These are phyloP conservation scores for Flueggea neowawraea DNA, from an alignment of 441 rosid genomes.

Conservation along the genomic window DNA sequence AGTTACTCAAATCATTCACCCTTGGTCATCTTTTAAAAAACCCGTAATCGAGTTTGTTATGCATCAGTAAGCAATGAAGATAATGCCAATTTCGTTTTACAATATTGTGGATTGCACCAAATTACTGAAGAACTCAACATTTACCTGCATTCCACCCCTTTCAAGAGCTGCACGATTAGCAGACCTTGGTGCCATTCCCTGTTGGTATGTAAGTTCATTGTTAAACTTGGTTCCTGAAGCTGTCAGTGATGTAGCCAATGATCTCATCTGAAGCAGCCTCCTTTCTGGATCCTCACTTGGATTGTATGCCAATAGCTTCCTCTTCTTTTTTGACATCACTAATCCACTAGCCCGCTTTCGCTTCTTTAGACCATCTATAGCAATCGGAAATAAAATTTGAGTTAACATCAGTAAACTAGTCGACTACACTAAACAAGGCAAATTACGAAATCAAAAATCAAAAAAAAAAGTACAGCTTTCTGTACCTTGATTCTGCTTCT, in stretches of 20 bases:
- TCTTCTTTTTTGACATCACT: conserved; percentile 65
- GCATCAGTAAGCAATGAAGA: no score
- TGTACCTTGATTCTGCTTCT: conserved; percentile 42
- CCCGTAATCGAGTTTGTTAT: no score
- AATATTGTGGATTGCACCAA: background rate
- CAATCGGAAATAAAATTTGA: background rate
- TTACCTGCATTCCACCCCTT: conserved; percentile 93
- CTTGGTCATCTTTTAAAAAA: no score
- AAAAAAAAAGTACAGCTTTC: background rate
- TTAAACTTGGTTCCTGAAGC: conserved; percentile 55
- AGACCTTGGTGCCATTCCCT: conserved; percentile 65
- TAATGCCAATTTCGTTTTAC: no score
- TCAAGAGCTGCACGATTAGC: conserved; percentile 73
- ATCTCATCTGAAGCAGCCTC: conserved; percentile 65
- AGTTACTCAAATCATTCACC: no score
- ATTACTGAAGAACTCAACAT: background rate
- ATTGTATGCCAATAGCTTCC: conserved; percentile 60
- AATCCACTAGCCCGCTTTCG: conserved; percentile 55
- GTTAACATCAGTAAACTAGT: background rate
- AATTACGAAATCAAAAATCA: background rate
- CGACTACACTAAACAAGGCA: background rate
- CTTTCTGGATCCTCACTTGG: conserved; percentile 62
- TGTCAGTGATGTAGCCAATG: conserved; percentile 74
- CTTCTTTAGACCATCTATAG: conserved; percentile 39
- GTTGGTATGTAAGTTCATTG: conserved; percentile 53